Conservation (phyloP, 768 basidiomycete species). For the Lepiota brunneoincarnata region DNA sequence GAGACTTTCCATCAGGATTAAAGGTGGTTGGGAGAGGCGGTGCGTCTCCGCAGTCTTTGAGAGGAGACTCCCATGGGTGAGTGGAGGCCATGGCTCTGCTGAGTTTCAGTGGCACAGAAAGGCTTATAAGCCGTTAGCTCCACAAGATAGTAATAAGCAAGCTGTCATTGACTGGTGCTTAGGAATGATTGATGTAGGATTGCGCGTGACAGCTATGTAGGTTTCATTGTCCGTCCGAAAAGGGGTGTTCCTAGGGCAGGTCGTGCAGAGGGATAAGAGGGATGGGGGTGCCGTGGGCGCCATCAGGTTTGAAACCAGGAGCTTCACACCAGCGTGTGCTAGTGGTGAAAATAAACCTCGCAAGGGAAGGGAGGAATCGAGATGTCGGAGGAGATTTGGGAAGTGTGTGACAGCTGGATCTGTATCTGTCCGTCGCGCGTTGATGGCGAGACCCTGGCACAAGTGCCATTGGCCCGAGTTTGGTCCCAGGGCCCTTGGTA, state of each 20-base stretch:
- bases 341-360: no score
- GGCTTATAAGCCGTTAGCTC: slow-evolving; percentile 7
- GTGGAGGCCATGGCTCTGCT: slow-evolving; percentile 11
- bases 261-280: no score
- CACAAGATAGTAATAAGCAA: neutral
- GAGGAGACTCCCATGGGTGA: slow-evolving; percentile 27
- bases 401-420: neutral
- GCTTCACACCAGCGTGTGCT: no score
- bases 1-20: slow-evolving; percentile 57
- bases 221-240: no score
- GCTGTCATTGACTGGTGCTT: no score
- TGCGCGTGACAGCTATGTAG: no score
- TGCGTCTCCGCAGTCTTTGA: slow-evolving; percentile 35
- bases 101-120: neutral
- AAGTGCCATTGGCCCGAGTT: slow-evolving; percentile 3
- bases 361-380: neutral
- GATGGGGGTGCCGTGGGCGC: no score
- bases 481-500: neutral
- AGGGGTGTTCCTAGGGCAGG: no score
- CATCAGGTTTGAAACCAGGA: no score
- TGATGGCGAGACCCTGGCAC: slow-evolving; percentile 3
- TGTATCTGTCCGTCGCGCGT: neutral
- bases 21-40: slow-evolving; percentile 39
- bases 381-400: neutral
- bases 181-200: no score